Evolutionary conservation across 176 grass and related monocot species (phyloP).

Genomic region (Luzula sylvatica): DNA sequence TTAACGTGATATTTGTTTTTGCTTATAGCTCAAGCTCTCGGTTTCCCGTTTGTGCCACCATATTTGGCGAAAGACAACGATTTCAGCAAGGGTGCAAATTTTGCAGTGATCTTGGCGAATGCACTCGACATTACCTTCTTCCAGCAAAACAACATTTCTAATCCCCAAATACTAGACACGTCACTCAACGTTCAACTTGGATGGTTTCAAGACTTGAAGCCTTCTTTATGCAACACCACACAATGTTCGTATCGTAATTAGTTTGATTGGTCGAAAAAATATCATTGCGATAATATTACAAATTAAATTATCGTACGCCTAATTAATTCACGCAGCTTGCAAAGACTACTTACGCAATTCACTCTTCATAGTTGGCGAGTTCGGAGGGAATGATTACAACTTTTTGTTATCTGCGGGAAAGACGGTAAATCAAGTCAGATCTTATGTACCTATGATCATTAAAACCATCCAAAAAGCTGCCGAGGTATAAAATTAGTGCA

Average conservation of each 20-base stretch:
- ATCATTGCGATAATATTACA: not conserved
- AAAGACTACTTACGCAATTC: constrained; percentile 18
- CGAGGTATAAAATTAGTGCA: constrained; percentile 7
- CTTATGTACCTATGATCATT: constrained; percentile 11
- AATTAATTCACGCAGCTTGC: constrained; percentile 2
- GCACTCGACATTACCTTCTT: constrained; percentile 26
- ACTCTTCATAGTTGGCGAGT: constrained; percentile 21
- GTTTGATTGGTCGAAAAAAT: not conserved
- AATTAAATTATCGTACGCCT: not conserved
- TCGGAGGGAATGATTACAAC: constrained; percentile 24
- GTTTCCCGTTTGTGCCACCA: constrained; percentile 20
- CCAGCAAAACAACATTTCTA: not conserved
- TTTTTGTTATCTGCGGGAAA: constrained; percentile 13
- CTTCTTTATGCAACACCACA: constrained; percentile 33
- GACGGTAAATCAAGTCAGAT: constrained; percentile 11
- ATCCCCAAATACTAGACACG: not conserved
- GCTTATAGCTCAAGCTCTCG: constrained; percentile 26
- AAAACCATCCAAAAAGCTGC: constrained; percentile 7
- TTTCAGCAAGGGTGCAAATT: constrained; percentile 33
- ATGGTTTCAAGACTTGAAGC: constrained; percentile 29
- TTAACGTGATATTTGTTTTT: not conserved
- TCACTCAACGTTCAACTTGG: constrained; percentile 21
- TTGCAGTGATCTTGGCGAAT: constrained; percentile 20
- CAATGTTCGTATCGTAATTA: constrained; percentile 3
- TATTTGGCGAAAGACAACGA: not conserved